phyloP scores from a whole-genome alignment of 495 filamentous ascomycete species.

The Durotheca rogersii region DNA sequence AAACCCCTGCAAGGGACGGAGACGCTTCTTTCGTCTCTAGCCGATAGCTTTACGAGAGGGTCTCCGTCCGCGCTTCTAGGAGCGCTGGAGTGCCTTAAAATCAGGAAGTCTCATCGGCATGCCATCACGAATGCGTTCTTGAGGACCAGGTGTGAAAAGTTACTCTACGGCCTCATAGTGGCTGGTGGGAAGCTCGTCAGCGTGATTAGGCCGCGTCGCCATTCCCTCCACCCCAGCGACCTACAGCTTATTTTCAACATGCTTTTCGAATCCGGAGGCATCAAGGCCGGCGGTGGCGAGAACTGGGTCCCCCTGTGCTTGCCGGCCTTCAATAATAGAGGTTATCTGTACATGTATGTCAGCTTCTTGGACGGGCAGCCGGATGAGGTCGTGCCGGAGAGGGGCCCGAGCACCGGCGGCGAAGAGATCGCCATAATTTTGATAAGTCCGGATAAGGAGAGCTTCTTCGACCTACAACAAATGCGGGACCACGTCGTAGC shows the following conservation, averaged over 20 bases:
- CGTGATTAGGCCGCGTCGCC: slow-evolving; percentile 89
- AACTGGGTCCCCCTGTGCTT: slow-evolving; percentile 98
- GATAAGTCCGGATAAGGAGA: slow-evolving; percentile 88
- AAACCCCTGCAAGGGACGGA: slow-evolving; percentile 95
- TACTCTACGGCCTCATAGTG: slow-evolving; percentile 92
- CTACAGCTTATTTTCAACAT: slow-evolving; percentile 98
- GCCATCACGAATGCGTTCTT: slow-evolving; percentile 84
- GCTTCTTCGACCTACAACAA: slow-evolving; percentile 81
- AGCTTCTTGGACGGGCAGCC: slow-evolving; percentile 66
- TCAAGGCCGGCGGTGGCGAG: slow-evolving; percentile 84
- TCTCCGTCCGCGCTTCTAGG: slow-evolving; percentile 86
- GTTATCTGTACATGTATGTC: slow-evolving; percentile 99
- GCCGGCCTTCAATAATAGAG: slow-evolving; percentile 94
- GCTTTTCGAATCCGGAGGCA: slow-evolving; percentile 91
- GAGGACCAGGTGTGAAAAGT: slow-evolving; percentile 66
- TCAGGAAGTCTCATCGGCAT: slow-evolving; percentile 83
- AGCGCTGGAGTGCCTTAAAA: slow-evolving; percentile 83
- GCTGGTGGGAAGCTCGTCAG: slow-evolving; percentile 93
- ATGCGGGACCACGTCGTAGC: slow-evolving; percentile 81
- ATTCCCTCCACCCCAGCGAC: slow-evolving; percentile 93
- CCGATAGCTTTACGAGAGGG: slow-evolving; percentile 90
- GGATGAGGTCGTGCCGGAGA: slow-evolving; percentile 30
- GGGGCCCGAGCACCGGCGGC: slow-evolving; percentile 35
- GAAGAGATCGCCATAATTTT: slow-evolving; percentile 86
- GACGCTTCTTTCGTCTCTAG: slow-evolving; percentile 82